Evolutionary conservation across 2,329 filamentous ascomycete species (phyloP).

Genomic region (Aspergillus sp.): DNA sequence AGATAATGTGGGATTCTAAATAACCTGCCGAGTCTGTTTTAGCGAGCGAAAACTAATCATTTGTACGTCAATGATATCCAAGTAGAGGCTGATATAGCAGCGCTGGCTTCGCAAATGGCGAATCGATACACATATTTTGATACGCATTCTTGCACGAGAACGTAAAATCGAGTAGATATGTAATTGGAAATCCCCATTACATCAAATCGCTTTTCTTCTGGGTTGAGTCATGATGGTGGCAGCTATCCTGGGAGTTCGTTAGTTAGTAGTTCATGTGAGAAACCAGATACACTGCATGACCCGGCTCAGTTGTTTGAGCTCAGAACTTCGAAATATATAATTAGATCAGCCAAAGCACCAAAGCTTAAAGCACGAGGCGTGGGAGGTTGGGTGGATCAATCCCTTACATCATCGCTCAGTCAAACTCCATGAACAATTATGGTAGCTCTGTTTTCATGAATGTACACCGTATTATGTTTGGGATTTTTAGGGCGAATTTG

Average conservation of each 20-base stretch:
- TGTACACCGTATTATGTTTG: too few relatives aligned
- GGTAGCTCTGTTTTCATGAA: neutral
- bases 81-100: neutral
- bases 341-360: neutral
- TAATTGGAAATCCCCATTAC: too few relatives aligned
- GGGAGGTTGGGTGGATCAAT: neutral
- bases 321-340: neutral
- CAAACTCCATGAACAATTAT: neutral
- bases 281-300: too few relatives aligned
- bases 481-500: neutral
- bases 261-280: too few relatives aligned
- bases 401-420: neutral
- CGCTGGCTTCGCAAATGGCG: neutral
- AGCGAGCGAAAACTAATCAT: too few relatives aligned
- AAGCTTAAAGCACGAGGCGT: too few relatives aligned
- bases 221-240: too few relatives aligned
- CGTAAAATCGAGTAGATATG: too few relatives aligned
- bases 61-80: neutral
- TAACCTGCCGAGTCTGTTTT: conserved; percentile 14
- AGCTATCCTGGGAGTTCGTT: too few relatives aligned
- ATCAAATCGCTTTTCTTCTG: too few relatives aligned
- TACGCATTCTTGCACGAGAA: neutral
- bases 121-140: neutral
- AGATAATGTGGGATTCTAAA: conserved; percentile 50
- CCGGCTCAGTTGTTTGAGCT: too few relatives aligned